phyloP scores from a whole-genome alignment of 78 protist species.

The Dictyostelium firmibasis region DNA sequence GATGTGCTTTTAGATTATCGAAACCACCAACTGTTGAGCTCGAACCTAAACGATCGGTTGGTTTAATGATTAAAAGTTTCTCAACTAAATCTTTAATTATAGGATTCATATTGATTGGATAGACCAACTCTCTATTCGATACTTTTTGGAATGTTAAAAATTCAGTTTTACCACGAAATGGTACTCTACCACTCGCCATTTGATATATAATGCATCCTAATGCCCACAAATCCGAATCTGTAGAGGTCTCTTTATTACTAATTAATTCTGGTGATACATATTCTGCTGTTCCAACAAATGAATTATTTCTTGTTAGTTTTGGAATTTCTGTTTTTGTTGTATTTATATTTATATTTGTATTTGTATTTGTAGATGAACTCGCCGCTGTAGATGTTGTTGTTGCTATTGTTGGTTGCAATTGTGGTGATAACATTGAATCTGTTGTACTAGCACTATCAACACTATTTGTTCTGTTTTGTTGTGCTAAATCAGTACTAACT shows the following conservation, averaged over 20 bases:
- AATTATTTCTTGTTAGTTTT: constrained; percentile 35
- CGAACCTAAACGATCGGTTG: constrained; percentile 60
- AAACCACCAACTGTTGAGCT: constrained; percentile 15
- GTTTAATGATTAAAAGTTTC: constrained; percentile 58
- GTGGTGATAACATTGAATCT: background rate
- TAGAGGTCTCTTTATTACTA: constrained; percentile 74
- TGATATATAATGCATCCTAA: constrained; percentile 95
- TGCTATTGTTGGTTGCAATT: background rate
- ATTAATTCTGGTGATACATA: constrained; percentile 95
- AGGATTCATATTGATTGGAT: constrained; percentile 84
- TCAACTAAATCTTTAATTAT: constrained; percentile 84
- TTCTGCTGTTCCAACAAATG: constrained; percentile 89
- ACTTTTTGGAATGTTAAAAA: constrained; percentile 89
- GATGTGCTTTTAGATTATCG: constrained; percentile 73
- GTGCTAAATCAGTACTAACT: background rate
- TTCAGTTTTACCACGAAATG: constrained; percentile 84
- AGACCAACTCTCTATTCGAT: constrained; percentile 31
- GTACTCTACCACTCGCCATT: constrained; percentile 86
- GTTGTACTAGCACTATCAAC: constrained; percentile 4
- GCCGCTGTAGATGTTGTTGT: background rate
- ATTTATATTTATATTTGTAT: background rate
- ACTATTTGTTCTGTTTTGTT: background rate
- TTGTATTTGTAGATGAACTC: background rate
- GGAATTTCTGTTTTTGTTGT: background rate
- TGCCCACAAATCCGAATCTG: constrained; percentile 94